These are phyloP conservation scores for Dendrocalamus latiflorus DNA, from an alignment of 202 grass and related monocot genomes.

Conservation along the genomic window DNA sequence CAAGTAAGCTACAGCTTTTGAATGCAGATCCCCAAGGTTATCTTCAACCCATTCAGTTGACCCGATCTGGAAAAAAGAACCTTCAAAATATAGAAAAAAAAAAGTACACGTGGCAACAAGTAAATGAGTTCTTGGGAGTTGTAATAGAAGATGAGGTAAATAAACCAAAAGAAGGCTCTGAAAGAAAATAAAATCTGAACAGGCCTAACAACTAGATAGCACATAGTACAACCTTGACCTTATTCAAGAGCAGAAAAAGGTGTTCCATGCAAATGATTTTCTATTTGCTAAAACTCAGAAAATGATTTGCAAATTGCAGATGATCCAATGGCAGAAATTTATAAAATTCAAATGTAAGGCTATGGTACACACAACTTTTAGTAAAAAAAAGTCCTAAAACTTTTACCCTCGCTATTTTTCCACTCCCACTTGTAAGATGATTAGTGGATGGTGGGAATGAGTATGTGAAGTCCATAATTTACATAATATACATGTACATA, in stretches of 20 bases:
- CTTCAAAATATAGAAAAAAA: slow-evolving; percentile 22
- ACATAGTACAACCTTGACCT: background rate
- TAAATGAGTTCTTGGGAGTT: slow-evolving; percentile 16
- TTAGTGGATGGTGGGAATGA: too few species aligned
- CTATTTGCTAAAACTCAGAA: background rate
- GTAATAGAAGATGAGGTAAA: background rate
- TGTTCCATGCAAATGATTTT: background rate
- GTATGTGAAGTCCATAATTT: too few species aligned
- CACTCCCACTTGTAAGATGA: too few species aligned
- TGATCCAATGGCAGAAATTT: background rate
- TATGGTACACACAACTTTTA: too few species aligned
- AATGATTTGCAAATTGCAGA: background rate
- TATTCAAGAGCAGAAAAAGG: background rate
- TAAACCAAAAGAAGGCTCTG: background rate
- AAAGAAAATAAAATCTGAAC: background rate
- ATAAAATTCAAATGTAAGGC: background rate
- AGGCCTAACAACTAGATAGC: background rate
- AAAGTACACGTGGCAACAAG: slow-evolving; percentile 13
- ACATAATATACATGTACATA: too few species aligned
- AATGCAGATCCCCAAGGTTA: slow-evolving; percentile 66
- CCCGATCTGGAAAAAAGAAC: slow-evolving; percentile 67
- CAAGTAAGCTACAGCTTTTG: slow-evolving; percentile 85
- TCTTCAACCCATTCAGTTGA: slow-evolving; percentile 97
- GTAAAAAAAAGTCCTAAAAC: too few species aligned
- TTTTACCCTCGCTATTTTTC: too few species aligned